Evolutionary conservation across 2,329 filamentous ascomycete genomes (phyloP), one percentile per base, ranked within the genome.

Genomic region (Aaosphaeria pasadenensis): DNA sequence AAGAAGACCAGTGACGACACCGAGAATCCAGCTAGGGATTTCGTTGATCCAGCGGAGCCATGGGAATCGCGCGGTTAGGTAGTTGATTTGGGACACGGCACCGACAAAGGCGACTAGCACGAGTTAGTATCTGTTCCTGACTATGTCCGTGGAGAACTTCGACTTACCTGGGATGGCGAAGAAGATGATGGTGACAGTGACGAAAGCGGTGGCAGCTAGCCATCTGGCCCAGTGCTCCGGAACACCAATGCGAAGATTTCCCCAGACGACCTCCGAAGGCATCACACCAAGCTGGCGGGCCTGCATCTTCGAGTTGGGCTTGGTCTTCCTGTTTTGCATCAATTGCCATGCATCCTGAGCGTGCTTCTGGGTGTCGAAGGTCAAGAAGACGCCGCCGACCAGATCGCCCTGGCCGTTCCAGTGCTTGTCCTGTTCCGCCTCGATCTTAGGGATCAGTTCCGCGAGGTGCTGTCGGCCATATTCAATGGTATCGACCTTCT

Each of bases 321-420:
- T 66, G 28, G 57, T 64, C 57, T 68, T 68, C 39, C 57, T 50
- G 36, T 52, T 50, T 57, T 72, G 50, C 64, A 69, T 69, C 60
- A 88, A 83, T 69, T 96, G 90, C 71, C 83, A 91, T 13, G 92
- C 92, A 44, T 84, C 80, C 69, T 97, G 91, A 6, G 94, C 94
- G 49, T 88, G 86, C 48, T 85, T 82, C 69, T 96, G 91, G 4
- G 79, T 84, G 50, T 83, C 79, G 62, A 96, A 99, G 64, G 96
- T 89, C 50, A 97, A 82, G 63, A 99, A 97, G 5, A 94, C 88
- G 13, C 88, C 86, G 1, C 86, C 82, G 5, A 90, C 76, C 45
- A 86, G 81, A 45, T 84, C 80, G 41, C 80, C 83, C 36, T 88
- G 79, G 44, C 87, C 86, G 11, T 79, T 77, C 46, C 79, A 82